phyloP scores from a whole-genome alignment of 2,329 filamentous ascomycete genomes.

The Pseudocercospora macadamiae region DNA sequence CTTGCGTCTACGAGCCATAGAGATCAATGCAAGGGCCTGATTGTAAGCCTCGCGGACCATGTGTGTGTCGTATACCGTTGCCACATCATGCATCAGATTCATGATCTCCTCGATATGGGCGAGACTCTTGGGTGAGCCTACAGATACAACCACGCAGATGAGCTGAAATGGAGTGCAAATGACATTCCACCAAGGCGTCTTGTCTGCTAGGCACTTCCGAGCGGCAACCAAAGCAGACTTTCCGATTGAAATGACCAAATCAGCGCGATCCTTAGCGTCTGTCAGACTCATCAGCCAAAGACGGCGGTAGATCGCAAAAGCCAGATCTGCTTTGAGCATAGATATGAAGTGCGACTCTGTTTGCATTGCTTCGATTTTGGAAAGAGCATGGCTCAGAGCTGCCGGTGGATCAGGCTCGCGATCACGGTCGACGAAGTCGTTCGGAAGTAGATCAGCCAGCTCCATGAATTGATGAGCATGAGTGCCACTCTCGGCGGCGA shows the following conservation, averaged over 20 bases:
- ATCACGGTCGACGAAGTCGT: slow-evolving; percentile 39
- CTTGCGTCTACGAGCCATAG: slow-evolving; percentile 38
- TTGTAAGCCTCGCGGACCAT: slow-evolving; percentile 44
- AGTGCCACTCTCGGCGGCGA: slow-evolving; percentile 33
- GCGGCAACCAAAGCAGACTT: slow-evolving; percentile 41
- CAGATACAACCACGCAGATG: slow-evolving; percentile 45
- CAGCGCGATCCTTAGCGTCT: slow-evolving; percentile 42
- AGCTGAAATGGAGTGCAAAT: slow-evolving; percentile 48
- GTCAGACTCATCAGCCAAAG: slow-evolving; percentile 45
- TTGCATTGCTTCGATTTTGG: slow-evolving; percentile 37
- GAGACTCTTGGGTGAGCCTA: slow-evolving; percentile 44
- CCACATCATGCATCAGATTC: slow-evolving; percentile 44
- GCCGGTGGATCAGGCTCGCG: slow-evolving; percentile 40
- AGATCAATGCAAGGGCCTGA: slow-evolving; percentile 36
- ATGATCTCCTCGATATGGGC: slow-evolving; percentile 42
- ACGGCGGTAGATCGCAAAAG: slow-evolving; percentile 52
- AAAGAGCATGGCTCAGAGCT: slow-evolving; percentile 36
- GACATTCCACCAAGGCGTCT: slow-evolving; percentile 50
- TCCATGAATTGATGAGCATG: slow-evolving; percentile 39
- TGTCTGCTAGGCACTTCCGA: slow-evolving; percentile 38
- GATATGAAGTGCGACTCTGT: slow-evolving; percentile 43
- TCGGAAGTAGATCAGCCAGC: slow-evolving; percentile 38
- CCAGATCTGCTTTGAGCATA: slow-evolving; percentile 57
- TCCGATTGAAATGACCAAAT: slow-evolving; percentile 42
- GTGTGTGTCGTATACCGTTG: slow-evolving; percentile 40